phyloP scores from a whole-genome alignment of 257 asterid species.

The Fraxinus cuspidata region DNA sequence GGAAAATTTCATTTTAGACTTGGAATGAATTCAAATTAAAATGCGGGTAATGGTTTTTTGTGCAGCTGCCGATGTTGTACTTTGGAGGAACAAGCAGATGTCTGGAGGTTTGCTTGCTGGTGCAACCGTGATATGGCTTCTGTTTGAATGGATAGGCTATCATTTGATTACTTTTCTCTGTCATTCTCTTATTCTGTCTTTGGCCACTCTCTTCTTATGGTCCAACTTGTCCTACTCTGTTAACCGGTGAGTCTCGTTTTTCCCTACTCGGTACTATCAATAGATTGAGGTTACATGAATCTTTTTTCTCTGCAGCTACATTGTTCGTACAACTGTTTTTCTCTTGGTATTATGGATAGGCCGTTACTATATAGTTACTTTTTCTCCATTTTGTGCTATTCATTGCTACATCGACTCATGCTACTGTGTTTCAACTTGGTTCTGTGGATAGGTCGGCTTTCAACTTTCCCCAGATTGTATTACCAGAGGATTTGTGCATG shows the following conservation, averaged over 20 bases:
- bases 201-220: conserved; percentile 79
- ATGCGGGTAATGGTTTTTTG: background rate
- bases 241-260: conserved; percentile 50
- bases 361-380: background rate
- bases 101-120: conserved; percentile 79
- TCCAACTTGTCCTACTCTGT: conserved; percentile 83
- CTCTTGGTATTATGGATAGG: background rate
- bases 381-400: background rate
- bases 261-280: background rate
- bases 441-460: conserved; percentile 51
- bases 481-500: conserved; percentile 65
- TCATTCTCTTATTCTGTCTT: conserved; percentile 69
- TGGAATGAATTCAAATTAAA: background rate
- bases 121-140: conserved; percentile 92
- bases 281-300: background rate
- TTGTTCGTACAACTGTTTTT: background rate
- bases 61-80: conserved; percentile 88
- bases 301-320: background rate
- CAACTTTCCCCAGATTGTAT: conserved; percentile 54
- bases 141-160: conserved; percentile 88
- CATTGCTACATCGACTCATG: background rate
- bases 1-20: background rate
- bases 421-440: background rate
- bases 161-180: conserved; percentile 81
- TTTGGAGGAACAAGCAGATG: conserved; percentile 91